phyloP scores from a whole-genome alignment of 2,329 filamentous ascomycete species.

The Alternaria sp. region DNA sequence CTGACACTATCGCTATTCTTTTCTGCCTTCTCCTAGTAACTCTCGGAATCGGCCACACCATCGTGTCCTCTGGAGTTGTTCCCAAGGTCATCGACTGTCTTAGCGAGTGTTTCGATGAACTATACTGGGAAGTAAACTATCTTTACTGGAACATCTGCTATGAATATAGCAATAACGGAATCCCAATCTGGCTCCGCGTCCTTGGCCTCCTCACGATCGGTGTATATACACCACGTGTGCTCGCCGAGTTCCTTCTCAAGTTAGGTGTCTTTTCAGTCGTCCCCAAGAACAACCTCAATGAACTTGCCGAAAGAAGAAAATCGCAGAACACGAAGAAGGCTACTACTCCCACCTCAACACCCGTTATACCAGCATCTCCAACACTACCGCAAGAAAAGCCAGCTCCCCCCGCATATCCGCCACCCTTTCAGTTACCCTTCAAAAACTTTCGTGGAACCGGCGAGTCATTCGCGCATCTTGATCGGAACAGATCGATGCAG shows the following conservation, averaged over 20 bases:
- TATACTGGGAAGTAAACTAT: not conserved
- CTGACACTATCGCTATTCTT: not conserved
- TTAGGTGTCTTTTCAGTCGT: not conserved
- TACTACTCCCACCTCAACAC: not conserved
- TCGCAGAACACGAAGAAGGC: not conserved
- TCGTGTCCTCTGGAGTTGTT: not conserved
- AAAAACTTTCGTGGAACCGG: conserved; percentile 13
- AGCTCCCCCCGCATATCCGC: not conserved
- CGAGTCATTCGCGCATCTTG: conserved; percentile 4
- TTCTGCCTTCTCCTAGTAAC: not conserved
- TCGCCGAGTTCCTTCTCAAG: not conserved
- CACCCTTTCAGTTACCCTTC: not conserved
- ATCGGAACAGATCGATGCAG: not conserved
- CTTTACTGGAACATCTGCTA: not conserved
- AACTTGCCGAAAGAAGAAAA: not conserved
- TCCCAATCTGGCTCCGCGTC: not conserved
- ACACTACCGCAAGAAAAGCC: not conserved
- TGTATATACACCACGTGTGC: not conserved
- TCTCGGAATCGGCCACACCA: not conserved
- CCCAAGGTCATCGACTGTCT: not conserved
- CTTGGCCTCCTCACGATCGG: not conserved
- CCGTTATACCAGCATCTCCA: not conserved
- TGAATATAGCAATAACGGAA: not conserved
- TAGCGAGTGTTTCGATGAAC: not conserved
- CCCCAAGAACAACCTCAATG: not conserved